Evolutionary conservation across 2,329 filamentous ascomycete genomes (phyloP).

Genomic region (Calonectria pauciramosa): DNA sequence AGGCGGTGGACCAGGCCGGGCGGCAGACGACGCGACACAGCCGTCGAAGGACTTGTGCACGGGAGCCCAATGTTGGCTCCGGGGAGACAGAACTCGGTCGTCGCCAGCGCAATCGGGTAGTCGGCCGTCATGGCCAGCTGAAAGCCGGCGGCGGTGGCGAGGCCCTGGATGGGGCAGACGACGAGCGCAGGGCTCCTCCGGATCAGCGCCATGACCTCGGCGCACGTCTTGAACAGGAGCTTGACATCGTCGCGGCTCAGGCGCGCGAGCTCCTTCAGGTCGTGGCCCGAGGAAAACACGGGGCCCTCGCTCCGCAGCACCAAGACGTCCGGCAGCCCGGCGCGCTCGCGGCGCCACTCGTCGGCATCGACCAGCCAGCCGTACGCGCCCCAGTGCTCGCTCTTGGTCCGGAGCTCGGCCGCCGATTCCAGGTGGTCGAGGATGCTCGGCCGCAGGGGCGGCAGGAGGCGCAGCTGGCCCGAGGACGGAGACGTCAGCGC

Average conservation of each 20-base stretch:
- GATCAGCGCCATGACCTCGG: slow-evolving; percentile 41
- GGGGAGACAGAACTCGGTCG: slow-evolving; percentile 35
- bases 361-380: slow-evolving; percentile 38
- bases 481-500: slow-evolving; percentile 30
- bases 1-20: slow-evolving; percentile 35
- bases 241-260: slow-evolving; percentile 33
- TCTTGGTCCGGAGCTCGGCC: neutral
- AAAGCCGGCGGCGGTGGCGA: slow-evolving; percentile 43
- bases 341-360: slow-evolving; percentile 40
- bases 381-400: slow-evolving; percentile 31
- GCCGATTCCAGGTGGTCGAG: slow-evolving; percentile 24
- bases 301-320: slow-evolving; percentile 42
- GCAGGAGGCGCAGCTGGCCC: slow-evolving; percentile 29
- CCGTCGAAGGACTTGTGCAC: slow-evolving; percentile 41
- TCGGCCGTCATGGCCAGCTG: slow-evolving; percentile 43
- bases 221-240: slow-evolving; percentile 35
- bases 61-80: slow-evolving; percentile 42
- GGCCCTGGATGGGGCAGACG: slow-evolving; percentile 41
- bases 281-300: slow-evolving; percentile 42
- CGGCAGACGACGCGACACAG: slow-evolving; percentile 36
- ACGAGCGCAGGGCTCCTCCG: slow-evolving; percentile 38
- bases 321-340: slow-evolving; percentile 35
- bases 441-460: slow-evolving; percentile 26
- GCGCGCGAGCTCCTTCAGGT: slow-evolving; percentile 37
- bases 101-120: slow-evolving; percentile 35